Evolutionary conservation across 1,139 yeast species (phyloP).

Genomic region (Yarrowia galli): DNA sequence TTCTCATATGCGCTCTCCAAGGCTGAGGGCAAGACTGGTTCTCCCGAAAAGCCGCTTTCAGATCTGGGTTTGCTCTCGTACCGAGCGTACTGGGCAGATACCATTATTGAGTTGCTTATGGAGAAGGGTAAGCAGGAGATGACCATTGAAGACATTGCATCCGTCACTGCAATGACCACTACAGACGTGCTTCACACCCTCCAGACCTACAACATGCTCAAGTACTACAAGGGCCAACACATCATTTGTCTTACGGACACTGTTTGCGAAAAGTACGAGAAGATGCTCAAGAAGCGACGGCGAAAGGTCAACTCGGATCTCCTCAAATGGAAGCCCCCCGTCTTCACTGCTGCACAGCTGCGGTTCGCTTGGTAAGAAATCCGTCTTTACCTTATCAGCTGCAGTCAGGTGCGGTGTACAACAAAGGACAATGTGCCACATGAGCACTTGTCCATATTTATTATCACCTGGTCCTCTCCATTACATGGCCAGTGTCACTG

Average conservation of each 20-base stretch:
- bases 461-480: constrained; percentile 4
- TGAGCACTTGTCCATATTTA: neutral
- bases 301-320: constrained; percentile 77
- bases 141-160: constrained; percentile 91
- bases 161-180: constrained; percentile 91
- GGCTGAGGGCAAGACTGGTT: constrained; percentile 88
- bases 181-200: constrained; percentile 93
- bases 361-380: constrained; percentile 84
- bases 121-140: constrained; percentile 70
- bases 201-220: constrained; percentile 85
- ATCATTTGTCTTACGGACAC: constrained; percentile 90
- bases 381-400: constrained; percentile 7
- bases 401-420: constrained; percentile 12
- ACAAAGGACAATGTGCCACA: constrained; percentile 8
- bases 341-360: constrained; percentile 93
- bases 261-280: constrained; percentile 76
- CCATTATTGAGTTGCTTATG: constrained; percentile 74
- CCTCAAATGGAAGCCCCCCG: constrained; percentile 93
- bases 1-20: constrained; percentile 90
- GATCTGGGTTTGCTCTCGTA: constrained; percentile 92
- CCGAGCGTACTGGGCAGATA: constrained; percentile 96
- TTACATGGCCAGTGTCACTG: constrained; percentile 15
- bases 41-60: constrained; percentile 96
- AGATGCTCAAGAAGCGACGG: constrained; percentile 72
- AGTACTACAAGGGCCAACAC: constrained; percentile 96